Evolutionary conservation across 768 basidiomycete species (phyloP), one percentile per base, ranked within the genome.

Genomic region (Hemileccinum impolitum): DNA sequence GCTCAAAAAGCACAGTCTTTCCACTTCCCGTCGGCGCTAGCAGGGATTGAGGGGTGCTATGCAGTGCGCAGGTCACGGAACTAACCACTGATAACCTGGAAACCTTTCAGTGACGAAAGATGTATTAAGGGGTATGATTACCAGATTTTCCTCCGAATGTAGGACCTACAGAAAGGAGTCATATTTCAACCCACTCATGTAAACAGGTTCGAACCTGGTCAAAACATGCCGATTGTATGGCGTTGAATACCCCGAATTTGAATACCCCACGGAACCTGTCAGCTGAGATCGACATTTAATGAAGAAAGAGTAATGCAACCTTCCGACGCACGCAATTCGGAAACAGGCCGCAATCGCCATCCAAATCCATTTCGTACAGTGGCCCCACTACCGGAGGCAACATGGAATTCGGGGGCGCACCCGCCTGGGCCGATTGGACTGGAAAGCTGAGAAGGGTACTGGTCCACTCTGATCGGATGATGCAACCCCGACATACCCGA

Each of bases 1-100:
- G 72, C 63, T 99, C 96, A 57, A 98, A 99, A 25, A 98, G 70
- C 9, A 88, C 91, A 0, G 96, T 99, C 69, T 98, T 98, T 25
- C 96, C 96, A 43, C 91, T 90, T 25, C 94, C 93, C 13, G 96
- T 98, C 0, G 96, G 96, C 3, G 95, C 94, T 92, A 61, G 11
- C 43, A 42, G 21, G 38, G 38, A 51, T 40, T 43, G 42, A 60
- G 34, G 19, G 14, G 53, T 25, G 15, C 7, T 32, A 15, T 28
- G 37, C 18, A 53, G 36, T 18, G 37, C 39, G 31, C 45, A 49
- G 54, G 35, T 43, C 17, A 35, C 14, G 17, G 43, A 39, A 56
- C 59, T 26, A 66, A 88, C 84, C 87, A 58, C 85, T 87, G 39
- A 90, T 76, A 46, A 90, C 82, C 89, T 91, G 42, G 5, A 19